phyloP scores from a whole-genome alignment of 805 yeast species.

The Monosporozyma servazzii region DNA sequence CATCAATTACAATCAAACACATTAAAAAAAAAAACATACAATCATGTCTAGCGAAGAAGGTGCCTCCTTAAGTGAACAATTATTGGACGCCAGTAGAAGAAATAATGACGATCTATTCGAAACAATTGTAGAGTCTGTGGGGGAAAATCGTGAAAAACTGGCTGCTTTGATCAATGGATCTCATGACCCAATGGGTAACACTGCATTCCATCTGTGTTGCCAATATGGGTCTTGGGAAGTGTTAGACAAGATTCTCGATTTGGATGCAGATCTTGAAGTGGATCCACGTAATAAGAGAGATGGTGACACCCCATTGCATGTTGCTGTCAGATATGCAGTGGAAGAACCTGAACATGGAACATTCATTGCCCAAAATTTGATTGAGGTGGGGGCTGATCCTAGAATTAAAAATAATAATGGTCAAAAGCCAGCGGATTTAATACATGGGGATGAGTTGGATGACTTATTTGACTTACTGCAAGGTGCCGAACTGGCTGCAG shows the following conservation, averaged over 20 bases:
- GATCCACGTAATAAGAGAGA: conserved; percentile 61
- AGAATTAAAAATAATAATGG: conserved; percentile 49
- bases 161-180: conserved; percentile 56
- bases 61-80: conserved; percentile 68
- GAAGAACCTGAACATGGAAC: conserved; percentile 81
- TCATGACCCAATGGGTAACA: conserved; percentile 67
- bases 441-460: conserved; percentile 42
- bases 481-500: conserved; percentile 73
- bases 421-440: conserved; percentile 68
- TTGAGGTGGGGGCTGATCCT: conserved; percentile 90
- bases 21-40: conserved; percentile 13
- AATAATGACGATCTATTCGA: conserved; percentile 72
- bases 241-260: conserved; percentile 70
- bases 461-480: conserved; percentile 57
- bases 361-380: conserved; percentile 65
- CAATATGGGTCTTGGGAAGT: conserved; percentile 78
- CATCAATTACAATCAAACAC: neutral
- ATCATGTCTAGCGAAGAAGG: conserved; percentile 38
- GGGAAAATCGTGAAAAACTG: conserved; percentile 26
- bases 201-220: conserved; percentile 76
- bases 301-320: conserved; percentile 85
- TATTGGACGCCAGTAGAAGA: conserved; percentile 80
- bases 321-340: conserved; percentile 66
- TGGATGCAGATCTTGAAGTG: conserved; percentile 75
- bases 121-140: conserved; percentile 40